Conservation (phyloP, 306 rosid species). For the Canavalia ensiformis region DNA sequence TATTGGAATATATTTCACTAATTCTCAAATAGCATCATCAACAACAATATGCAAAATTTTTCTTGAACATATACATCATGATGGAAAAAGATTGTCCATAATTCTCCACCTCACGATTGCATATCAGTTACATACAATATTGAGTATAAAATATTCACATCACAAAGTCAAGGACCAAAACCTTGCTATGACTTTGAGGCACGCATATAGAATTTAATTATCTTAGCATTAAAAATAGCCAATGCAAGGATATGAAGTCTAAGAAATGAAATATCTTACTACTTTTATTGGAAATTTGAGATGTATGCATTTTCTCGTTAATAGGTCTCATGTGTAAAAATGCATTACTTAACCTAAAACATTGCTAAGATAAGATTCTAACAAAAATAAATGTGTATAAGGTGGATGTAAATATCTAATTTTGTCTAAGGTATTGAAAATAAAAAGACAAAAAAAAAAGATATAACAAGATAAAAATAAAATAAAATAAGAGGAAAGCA, state of each 20-base stretch:
- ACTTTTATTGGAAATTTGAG: constrained; percentile 22
- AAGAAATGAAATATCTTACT: no score
- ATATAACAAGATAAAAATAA: no score
- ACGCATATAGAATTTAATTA: not conserved
- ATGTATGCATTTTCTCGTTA: not conserved
- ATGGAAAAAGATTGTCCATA: no score
- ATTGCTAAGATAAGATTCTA: not conserved
- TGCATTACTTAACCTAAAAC: constrained; percentile 15
- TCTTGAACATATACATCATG: no score
- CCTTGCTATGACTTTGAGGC: constrained; percentile 7
- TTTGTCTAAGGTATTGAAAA: no score
- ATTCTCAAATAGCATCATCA: constrained; percentile 17
- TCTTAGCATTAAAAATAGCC: not conserved
- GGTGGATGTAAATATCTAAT: no score
- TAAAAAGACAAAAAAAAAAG: no score
- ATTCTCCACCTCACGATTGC: no score
- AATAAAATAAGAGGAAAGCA: no score
- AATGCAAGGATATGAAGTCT: not conserved
- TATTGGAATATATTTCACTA: constrained; percentile 1
- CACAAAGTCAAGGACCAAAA: constrained; percentile 34
- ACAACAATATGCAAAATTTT: no score
- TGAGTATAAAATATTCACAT: constrained; percentile 23
- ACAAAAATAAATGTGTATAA: not conserved
- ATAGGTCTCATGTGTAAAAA: not conserved
- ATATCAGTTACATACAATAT: no score